Evolutionary conservation across 148 eudicot species (phyloP).

Genomic region (Camellia lanceoleosa): DNA sequence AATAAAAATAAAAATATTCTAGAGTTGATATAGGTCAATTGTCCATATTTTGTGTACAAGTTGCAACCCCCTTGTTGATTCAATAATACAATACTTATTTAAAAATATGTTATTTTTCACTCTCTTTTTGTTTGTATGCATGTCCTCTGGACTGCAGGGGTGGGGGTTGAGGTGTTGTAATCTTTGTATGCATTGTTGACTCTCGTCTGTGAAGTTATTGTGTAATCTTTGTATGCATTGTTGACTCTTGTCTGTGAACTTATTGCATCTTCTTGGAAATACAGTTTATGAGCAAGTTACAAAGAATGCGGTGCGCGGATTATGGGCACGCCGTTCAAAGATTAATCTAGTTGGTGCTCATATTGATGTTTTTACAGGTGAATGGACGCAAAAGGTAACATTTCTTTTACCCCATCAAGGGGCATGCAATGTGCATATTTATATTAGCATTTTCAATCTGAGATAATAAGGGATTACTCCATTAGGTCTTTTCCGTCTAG

Average conservation of each 20-base stretch:
- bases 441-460: no score
- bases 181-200: not conserved
- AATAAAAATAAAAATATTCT: no score
- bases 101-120: not conserved
- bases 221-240: not conserved
- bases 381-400: conserved; percentile 96
- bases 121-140: not conserved
- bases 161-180: not conserved
- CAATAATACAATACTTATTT: no score
- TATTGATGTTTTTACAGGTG: conserved; percentile 93
- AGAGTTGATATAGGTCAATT: no score
- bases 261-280: conserved; percentile 20
- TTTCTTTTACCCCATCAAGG: not conserved
- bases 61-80: no score
- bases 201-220: conserved; percentile 9
- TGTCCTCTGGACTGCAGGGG: not conserved
- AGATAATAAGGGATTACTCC: no score
- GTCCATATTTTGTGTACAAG: no score
- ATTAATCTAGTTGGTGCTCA: conserved; percentile 92
- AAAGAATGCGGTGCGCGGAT: conserved; percentile 97
- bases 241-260: not conserved
- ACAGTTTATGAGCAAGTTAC: conserved; percentile 96
- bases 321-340: conserved; percentile 96
- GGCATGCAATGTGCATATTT: not conserved
- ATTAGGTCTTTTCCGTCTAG: no score